Conservation (phyloP, 2,329 filamentous ascomycete genomes). For the Fusarium tuaranense region DNA sequence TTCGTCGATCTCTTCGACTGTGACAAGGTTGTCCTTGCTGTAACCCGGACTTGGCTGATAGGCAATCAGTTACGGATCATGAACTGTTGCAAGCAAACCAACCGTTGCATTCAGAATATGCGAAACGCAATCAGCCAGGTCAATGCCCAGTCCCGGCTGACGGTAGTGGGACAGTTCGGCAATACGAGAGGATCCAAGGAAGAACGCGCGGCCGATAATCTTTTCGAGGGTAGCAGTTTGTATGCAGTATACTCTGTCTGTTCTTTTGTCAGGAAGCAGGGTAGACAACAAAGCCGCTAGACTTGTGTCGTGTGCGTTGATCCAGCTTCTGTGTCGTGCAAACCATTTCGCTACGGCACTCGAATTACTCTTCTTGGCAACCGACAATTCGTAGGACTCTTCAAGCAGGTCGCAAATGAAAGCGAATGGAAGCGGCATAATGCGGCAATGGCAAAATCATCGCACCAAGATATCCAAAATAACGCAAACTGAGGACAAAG, state of each 20-base stretch:
- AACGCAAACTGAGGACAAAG: neutral
- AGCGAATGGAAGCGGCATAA: conserved; percentile 76
- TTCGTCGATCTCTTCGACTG: conserved; percentile 78
- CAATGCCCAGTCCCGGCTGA: conserved; percentile 66
- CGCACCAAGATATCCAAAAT: neutral
- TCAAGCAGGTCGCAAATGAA: conserved; percentile 81
- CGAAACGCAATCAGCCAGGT: conserved; percentile 80
- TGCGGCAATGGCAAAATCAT: conserved; percentile 19
- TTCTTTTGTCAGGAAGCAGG: conserved; percentile 79
- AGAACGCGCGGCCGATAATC: conserved; percentile 75
- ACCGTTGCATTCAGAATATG: conserved; percentile 72
- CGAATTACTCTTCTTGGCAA: conserved; percentile 48
- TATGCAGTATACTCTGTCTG: conserved; percentile 82
- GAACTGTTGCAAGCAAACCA: conserved; percentile 35
- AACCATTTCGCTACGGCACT: conserved; percentile 75
- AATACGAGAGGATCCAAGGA: conserved; percentile 71
- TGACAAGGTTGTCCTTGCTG: conserved; percentile 58
- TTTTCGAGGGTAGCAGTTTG: conserved; percentile 71
- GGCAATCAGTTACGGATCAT: neutral
- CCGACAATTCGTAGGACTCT: conserved; percentile 64
- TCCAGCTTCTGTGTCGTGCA: conserved; percentile 64
- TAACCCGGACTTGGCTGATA: conserved; percentile 58
- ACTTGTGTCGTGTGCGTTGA: conserved; percentile 69
- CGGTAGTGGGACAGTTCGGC: conserved; percentile 73
- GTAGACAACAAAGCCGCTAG: conserved; percentile 77